phyloP scores from a whole-genome alignment of 495 filamentous ascomycete genomes.

The Trichoderma erinaceum region DNA sequence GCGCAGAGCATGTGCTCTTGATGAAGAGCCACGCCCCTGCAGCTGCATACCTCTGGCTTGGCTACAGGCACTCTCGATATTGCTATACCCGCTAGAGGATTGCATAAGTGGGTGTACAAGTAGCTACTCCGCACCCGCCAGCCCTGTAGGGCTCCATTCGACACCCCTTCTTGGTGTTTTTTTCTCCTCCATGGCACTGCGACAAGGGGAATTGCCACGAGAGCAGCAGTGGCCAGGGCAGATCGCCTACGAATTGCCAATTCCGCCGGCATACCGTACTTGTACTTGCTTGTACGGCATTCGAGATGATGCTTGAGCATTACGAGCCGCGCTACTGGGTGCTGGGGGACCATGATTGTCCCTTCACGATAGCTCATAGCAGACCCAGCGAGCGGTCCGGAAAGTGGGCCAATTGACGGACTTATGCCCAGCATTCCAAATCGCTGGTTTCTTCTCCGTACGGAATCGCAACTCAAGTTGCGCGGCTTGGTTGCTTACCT shows the following conservation, averaged over 20 bases:
- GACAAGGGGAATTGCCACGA: too few relatives aligned
- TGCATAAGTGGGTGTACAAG: background rate
- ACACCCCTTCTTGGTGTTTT: background rate
- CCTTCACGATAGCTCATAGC: background rate
- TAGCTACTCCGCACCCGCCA: constrained; percentile 4
- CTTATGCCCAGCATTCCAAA: background rate
- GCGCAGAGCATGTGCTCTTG: constrained; percentile 9
- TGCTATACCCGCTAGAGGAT: background rate
- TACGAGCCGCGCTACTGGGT: background rate
- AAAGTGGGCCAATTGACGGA: background rate
- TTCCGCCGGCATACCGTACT: too few relatives aligned
- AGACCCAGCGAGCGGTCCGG: background rate
- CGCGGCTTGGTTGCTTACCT: background rate
- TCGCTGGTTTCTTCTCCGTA: background rate
- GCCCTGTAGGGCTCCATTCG: constrained; percentile 10
- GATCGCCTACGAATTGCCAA: background rate
- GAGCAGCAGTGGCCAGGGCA: background rate
- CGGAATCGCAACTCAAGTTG: background rate
- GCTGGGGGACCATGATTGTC: background rate
- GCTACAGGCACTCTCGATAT: background rate
- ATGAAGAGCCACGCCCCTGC: constrained; percentile 10
- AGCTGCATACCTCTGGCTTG: background rate
- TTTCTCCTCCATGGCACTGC: background rate
- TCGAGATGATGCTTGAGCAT: too few relatives aligned
- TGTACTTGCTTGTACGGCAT: too few relatives aligned